Evolutionary conservation across 2,329 filamentous ascomycete species (phyloP).

Genomic region (Fusarium sp.): DNA sequence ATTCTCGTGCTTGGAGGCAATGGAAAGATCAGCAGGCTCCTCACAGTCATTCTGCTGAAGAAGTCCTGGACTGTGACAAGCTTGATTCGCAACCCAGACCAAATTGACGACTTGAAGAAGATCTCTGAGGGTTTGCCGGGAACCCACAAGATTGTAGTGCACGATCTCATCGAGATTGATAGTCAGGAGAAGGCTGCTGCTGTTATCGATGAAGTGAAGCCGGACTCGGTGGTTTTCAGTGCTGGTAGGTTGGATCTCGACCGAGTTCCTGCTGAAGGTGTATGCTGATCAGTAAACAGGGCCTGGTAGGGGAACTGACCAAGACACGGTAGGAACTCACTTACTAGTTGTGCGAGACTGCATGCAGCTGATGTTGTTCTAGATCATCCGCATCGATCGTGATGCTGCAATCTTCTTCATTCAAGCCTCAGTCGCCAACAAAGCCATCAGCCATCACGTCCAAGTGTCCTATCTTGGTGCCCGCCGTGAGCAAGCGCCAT

Average conservation of each 20-base stretch:
- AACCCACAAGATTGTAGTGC: constrained; percentile 72
- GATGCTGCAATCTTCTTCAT: constrained; percentile 45
- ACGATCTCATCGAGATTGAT: constrained; percentile 75
- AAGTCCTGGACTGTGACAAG: constrained; percentile 79
- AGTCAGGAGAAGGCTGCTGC: constrained; percentile 65
- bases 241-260: constrained; percentile 55
- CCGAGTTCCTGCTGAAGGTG: neutral
- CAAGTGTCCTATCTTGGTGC: constrained; percentile 69
- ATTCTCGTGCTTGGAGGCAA: constrained; percentile 81
- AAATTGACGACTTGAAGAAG: constrained; percentile 70
- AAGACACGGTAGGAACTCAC: constrained; percentile 51
- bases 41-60: constrained; percentile 78
- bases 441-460: constrained; percentile 66
- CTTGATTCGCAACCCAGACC: constrained; percentile 75
- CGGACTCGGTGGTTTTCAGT: constrained; percentile 74
- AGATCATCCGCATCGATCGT: constrained; percentile 47
- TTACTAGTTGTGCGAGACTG: neutral
- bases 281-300: constrained; percentile 34
- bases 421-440: constrained; percentile 41
- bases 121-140: constrained; percentile 67
- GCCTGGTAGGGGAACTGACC: constrained; percentile 53
- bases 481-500: constrained; percentile 60
- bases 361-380: constrained; percentile 15
- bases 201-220: constrained; percentile 68
- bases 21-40: constrained; percentile 76